Evolutionary conservation across 352 stramenopile genomes (phyloP).

Genomic region (Globisporangium canariense): DNA sequence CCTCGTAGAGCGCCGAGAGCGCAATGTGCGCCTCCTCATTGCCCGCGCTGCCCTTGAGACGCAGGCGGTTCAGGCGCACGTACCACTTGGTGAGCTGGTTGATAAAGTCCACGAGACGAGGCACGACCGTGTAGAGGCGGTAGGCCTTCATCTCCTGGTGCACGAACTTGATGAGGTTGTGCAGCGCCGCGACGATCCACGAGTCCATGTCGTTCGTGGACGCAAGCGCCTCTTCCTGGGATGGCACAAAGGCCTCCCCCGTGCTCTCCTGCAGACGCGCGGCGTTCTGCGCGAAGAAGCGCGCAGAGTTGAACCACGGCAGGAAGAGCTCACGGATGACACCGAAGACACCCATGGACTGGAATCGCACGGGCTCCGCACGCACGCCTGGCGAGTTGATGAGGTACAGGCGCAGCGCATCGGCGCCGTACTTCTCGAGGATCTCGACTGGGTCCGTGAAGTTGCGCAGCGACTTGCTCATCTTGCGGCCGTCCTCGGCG

Average conservation of each 20-base stretch:
- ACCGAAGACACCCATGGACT: slow-evolving; percentile 93
- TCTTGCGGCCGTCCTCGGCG: slow-evolving; percentile 99
- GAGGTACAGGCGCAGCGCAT: slow-evolving; percentile 98
- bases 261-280: slow-evolving; percentile 89
- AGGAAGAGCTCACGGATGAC: slow-evolving; percentile 99
- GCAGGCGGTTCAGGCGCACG: slow-evolving; percentile 97
- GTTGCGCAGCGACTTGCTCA: slow-evolving; percentile 99
- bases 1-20: slow-evolving; percentile 97
- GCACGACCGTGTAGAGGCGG: slow-evolving; percentile 99
- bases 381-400: slow-evolving; percentile 99
- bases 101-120: slow-evolving; percentile 97
- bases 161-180: slow-evolving; percentile 98
- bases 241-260: slow-evolving; percentile 88
- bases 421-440: slow-evolving; percentile 96
- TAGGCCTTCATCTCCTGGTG: slow-evolving; percentile 98
- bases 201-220: slow-evolving; percentile 98
- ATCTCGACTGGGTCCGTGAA: slow-evolving; percentile 95
- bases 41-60: slow-evolving; percentile 94
- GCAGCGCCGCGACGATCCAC: slow-evolving; percentile 98
- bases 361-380: slow-evolving; percentile 97
- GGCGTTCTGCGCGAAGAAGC: slow-evolving; percentile 98
- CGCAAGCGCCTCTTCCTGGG: slow-evolving; percentile 73
- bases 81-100: slow-evolving; percentile 99
- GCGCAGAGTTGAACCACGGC: slow-evolving; percentile 99
- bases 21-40: slow-evolving; percentile 82